Conservation (phyloP, 129 eudicot genomes). For the Centella asiatica region DNA sequence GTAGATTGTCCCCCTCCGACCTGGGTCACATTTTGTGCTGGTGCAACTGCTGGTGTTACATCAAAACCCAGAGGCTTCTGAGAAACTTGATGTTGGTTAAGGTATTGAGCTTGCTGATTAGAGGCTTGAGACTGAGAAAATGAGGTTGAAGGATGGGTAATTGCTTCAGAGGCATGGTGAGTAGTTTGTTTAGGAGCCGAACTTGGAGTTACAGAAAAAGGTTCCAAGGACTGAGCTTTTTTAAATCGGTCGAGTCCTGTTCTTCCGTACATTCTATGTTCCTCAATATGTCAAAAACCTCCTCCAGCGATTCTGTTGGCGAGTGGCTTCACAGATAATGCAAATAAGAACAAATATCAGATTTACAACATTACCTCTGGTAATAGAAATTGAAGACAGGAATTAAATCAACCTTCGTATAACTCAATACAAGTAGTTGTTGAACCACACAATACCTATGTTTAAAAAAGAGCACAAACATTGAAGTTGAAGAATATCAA, state of each 20-base stretch:
- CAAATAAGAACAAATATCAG: not conserved
- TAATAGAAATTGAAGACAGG: not conserved
- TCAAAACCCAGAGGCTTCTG: conserved; percentile 28
- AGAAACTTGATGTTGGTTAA: conserved; percentile 21
- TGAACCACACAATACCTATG: conserved; percentile 13
- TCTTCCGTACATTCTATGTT: conserved; percentile 62
- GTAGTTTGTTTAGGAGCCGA: conserved; percentile 30
- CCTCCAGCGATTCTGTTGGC: conserved; percentile 3
- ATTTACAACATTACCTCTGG: not conserved
- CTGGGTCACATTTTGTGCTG: conserved; percentile 50
- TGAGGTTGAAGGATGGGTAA: conserved; percentile 19
- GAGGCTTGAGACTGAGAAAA: conserved; percentile 28
- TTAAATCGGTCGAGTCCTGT: conserved; percentile 89
- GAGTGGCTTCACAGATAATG: not conserved
- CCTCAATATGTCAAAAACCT: conserved; percentile 3
- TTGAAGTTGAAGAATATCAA: conserved; percentile 2
- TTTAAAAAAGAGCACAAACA: not conserved
- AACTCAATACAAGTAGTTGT: conserved; percentile 5
- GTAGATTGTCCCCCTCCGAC: conserved; percentile 86
- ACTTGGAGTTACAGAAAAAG: conserved; percentile 53
- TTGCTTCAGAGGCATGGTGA: conserved; percentile 19
- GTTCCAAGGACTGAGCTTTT: conserved; percentile 80
- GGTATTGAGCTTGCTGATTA: conserved; percentile 22
- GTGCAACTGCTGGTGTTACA: conserved; percentile 16
- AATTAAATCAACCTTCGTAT: not conserved